Evolutionary conservation across 441 rosid genomes (phyloP).

Genomic region (Jatropha multifida): DNA sequence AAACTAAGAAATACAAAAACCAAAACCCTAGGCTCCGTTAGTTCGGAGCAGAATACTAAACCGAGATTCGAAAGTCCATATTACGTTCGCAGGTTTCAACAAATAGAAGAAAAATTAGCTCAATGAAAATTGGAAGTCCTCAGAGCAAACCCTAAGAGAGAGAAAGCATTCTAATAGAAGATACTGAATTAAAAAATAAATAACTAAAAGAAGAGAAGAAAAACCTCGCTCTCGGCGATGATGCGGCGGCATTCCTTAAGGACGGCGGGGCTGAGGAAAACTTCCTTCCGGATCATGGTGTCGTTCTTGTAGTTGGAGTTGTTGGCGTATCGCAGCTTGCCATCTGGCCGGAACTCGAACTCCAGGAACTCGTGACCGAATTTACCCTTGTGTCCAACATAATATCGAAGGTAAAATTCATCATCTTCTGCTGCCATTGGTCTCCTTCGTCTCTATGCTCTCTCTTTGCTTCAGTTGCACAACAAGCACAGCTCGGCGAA

Average conservation of each 20-base stretch:
- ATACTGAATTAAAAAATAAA: neutral
- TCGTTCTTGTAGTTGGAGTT: constrained; percentile 98
- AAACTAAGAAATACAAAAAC: neutral
- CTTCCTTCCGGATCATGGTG: constrained; percentile 96
- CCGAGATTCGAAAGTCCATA: neutral
- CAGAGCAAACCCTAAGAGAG: constrained; percentile 5
- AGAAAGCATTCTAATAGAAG: neutral
- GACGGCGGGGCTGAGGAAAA: constrained; percentile 84
- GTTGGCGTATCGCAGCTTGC: constrained; percentile 95
- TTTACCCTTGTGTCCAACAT: constrained; percentile 98
- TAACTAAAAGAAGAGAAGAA: neutral
- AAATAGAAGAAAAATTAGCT: neutral
- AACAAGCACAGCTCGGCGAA: neutral
- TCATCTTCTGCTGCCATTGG: constrained; percentile 43
- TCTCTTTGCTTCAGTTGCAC: neutral
- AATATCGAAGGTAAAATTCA: constrained; percentile 86
- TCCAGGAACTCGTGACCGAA: constrained; percentile 97
- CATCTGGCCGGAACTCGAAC: constrained; percentile 93
- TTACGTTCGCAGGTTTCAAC: neutral
- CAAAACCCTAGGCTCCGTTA: neutral
- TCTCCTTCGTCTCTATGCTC: neutral
- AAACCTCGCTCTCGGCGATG: constrained; percentile 87
- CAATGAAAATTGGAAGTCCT: neutral
- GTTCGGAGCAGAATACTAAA: neutral
- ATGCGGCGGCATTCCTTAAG: constrained; percentile 88